Evolutionary conservation across 2,329 filamentous ascomycete species (phyloP), one percentile per base, ranked within the genome.

Genomic region (Colletotrichum tabaci): DNA sequence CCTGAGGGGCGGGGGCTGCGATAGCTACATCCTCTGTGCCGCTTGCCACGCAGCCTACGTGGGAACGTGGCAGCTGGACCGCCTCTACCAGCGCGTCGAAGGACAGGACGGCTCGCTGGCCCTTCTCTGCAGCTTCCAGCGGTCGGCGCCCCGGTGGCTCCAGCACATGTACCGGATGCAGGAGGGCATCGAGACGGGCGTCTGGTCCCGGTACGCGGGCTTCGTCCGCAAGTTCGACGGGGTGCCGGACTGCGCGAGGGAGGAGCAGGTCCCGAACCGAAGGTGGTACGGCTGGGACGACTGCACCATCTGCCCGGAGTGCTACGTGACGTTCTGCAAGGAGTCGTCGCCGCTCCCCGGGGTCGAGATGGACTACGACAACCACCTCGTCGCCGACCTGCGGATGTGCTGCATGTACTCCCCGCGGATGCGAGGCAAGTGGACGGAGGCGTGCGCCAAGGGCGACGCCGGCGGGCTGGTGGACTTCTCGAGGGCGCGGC

Each of bases 21-120:
- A 71, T 0, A 75, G 75, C 0, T 76, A 77, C 9, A 74, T 74
- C 15, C 73, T 83, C 0, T 83, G 82, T 42, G 77, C 81, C 38
- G 79, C 80, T 4, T 83, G 81, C 53, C 78, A 79, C 61, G 72
- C 72, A 0, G 81, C 80, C 1, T 74, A 80, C 16, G 50, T 83
- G 7, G 69, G 68, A 6, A 76, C 80, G 0, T 71, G 75, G 6
- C 74, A 74, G 0, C 69, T 81, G 1, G 75, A 67, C 1, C 55
- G 70, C 2, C 80, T 81, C 70, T 82, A 82, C 5, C 73, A 80
- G 47, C 57, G 70, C 0, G 26, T 9, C n/a, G 7, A 13, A 76
- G 73, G 1, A 6, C 23, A 21, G 26, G 67, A n/a, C 73, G 75
- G 0, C 72, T 74, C 42, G 50, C 67, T 1, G 69, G 74, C 10